Evolutionary conservation across 805 yeast species (phyloP).

Genomic region (Myxozyma melibiosi): DNA sequence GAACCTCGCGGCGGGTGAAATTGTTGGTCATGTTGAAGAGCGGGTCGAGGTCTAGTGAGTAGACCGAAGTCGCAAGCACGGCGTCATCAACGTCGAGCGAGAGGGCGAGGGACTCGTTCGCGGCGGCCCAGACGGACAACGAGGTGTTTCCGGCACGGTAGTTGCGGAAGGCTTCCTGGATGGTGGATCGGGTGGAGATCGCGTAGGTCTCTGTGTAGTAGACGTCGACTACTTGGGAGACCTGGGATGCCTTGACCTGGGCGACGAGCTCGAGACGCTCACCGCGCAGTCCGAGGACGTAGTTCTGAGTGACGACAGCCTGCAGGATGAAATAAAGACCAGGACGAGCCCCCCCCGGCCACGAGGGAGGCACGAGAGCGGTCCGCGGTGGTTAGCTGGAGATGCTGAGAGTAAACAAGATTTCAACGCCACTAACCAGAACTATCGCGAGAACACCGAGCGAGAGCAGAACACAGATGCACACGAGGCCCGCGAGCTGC

Average conservation of each 20-base stretch:
- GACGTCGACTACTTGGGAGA: slow-evolving; percentile 65
- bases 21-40: slow-evolving; percentile 52
- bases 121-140: slow-evolving; percentile 49
- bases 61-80: slow-evolving; percentile 65
- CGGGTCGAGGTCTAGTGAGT: slow-evolving; percentile 58
- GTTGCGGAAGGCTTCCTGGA: slow-evolving; percentile 61
- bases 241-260: slow-evolving; percentile 76
- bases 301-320: slow-evolving; percentile 45
- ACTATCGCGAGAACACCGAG: slow-evolving; percentile 69
- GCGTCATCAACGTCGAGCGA: slow-evolving; percentile 65
- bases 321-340: slow-evolving; percentile 45
- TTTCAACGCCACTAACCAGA: slow-evolving; percentile 51
- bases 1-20: slow-evolving; percentile 40
- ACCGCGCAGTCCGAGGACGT: slow-evolving; percentile 61
- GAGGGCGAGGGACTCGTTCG: slow-evolving; percentile 56
- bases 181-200: slow-evolving; percentile 60
- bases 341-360: too few relatives aligned
- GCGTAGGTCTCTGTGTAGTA: slow-evolving; percentile 70
- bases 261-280: slow-evolving; percentile 78
- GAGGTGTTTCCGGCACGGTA: slow-evolving; percentile 76
- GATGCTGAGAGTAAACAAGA: too few relatives aligned
- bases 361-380: background rate
- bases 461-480: slow-evolving; percentile 65
- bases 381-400: too few relatives aligned
- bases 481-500: slow-evolving; percentile 68